Conservation (phyloP, 2,329 filamentous ascomycete species). For the Phyllosticta citriasiana region DNA sequence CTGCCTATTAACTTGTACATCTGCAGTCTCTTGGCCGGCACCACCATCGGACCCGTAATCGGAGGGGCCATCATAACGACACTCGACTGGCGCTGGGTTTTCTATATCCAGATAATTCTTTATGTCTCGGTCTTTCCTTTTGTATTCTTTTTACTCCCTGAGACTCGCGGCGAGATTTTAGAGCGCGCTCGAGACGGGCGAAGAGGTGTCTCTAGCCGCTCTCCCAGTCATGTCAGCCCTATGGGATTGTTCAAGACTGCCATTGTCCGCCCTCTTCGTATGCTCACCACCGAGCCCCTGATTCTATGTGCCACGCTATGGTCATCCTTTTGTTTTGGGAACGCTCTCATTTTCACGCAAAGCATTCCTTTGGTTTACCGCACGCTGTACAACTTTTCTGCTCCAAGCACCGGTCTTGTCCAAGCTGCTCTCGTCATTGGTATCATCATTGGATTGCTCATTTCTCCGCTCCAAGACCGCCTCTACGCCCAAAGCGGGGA, state of each 20-base stretch:
- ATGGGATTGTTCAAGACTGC: neutral
- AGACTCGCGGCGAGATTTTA: constrained; percentile 37
- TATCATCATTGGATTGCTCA: constrained; percentile 32
- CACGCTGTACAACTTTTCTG: constrained; percentile 30
- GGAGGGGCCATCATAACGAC: constrained; percentile 23
- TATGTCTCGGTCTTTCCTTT: constrained; percentile 34
- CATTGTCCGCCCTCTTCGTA: constrained; percentile 23
- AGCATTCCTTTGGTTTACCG: constrained; percentile 35
- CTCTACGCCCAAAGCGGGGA: constrained; percentile 35
- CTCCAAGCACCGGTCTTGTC: constrained; percentile 33
- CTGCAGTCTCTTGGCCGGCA: constrained; percentile 22
- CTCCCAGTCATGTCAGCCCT: neutral
- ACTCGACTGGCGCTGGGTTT: constrained; percentile 15
- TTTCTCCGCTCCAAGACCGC: constrained; percentile 26
- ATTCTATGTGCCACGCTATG: constrained; percentile 41
- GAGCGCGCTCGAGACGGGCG: constrained; percentile 11
- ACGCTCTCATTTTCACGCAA: constrained; percentile 41
- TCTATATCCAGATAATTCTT: constrained; percentile 28
- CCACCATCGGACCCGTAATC: constrained; percentile 25
- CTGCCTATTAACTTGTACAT: constrained; percentile 34
- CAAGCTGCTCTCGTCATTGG: constrained; percentile 38
- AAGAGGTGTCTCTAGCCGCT: neutral
- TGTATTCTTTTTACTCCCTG: constrained; percentile 32
- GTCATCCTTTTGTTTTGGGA: constrained; percentile 37
- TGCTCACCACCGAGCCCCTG: constrained; percentile 41